These are phyloP conservation scores for Penicillium antarcticum DNA, from an alignment of 495 filamentous ascomycete genomes.

Conservation along the genomic window DNA sequence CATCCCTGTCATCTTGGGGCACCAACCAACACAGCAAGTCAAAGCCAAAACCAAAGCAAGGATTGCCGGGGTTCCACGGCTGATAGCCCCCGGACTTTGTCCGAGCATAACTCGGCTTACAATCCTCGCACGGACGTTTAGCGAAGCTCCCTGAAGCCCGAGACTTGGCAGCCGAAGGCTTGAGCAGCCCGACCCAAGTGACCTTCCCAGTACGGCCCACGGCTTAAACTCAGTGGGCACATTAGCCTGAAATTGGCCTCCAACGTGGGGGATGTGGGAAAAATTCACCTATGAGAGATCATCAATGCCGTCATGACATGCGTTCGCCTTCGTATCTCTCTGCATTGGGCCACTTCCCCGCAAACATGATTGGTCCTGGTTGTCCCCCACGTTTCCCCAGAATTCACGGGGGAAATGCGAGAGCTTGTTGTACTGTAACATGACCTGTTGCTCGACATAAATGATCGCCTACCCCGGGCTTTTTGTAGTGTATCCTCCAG, in stretches of 20 bases:
- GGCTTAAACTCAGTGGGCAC: neutral
- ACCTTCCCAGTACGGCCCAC: neutral
- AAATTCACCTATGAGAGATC: neutral
- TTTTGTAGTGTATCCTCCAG: neutral
- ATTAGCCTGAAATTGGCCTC: neutral
- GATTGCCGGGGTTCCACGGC: neutral
- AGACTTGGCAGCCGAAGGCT: neutral
- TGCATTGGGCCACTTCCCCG: conserved; percentile 1
- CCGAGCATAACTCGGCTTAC: neutral
- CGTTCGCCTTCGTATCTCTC: neutral
- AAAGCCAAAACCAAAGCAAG: neutral
- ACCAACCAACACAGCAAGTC: neutral
- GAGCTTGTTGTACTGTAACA: neutral
- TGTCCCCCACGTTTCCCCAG: conserved; percentile 9
- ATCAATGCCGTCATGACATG: neutral
- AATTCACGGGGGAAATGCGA: conserved; percentile 1
- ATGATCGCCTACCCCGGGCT: neutral
- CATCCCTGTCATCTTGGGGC: neutral
- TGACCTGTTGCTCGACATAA: conserved; percentile 2
- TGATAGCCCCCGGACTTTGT: conserved; percentile 1
- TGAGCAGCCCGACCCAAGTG: neutral
- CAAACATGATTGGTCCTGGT: neutral
- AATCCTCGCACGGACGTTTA: no score
- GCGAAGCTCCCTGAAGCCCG: neutral
- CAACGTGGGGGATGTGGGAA: neutral